Conservation (phyloP, 129 eudicot species). For the Apium graveolens region DNA sequence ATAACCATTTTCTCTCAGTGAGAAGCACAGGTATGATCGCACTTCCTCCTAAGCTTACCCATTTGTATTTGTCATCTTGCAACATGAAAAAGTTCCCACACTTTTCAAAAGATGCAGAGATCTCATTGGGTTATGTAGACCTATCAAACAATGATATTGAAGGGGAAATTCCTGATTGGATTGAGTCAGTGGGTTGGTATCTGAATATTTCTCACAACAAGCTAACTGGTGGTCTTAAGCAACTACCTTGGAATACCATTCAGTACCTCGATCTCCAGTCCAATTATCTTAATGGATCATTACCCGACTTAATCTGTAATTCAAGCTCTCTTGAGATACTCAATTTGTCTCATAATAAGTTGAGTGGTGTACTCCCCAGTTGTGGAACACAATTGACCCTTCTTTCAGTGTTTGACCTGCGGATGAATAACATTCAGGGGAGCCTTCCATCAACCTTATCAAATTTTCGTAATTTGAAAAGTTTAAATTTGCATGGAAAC, state of each 20-base stretch:
- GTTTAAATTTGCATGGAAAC: neutral
- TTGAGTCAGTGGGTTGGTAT: neutral
- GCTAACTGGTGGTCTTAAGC: neutral
- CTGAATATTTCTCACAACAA: neutral
- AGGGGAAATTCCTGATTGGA: neutral
- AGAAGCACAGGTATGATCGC: no score
- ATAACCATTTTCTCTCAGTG: neutral
- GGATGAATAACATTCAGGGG: neutral
- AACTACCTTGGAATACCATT: no score
- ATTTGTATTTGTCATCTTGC: neutral
- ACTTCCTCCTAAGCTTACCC: neutral
- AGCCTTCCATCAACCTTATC: neutral
- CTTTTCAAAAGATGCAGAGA: neutral
- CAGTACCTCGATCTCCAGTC: neutral
- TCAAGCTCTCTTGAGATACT: neutral
- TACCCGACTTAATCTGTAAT: neutral
- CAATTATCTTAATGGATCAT: neutral
- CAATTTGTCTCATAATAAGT: neutral
- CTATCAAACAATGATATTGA: neutral
- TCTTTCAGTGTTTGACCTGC: neutral
- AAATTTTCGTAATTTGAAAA: neutral
- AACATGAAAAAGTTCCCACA: no score
- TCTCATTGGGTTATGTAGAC: neutral
- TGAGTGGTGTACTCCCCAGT: neutral
- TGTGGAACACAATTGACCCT: neutral